Conservation (phyloP, 1,139 yeast genomes). For the Diutina siamensis region DNA sequence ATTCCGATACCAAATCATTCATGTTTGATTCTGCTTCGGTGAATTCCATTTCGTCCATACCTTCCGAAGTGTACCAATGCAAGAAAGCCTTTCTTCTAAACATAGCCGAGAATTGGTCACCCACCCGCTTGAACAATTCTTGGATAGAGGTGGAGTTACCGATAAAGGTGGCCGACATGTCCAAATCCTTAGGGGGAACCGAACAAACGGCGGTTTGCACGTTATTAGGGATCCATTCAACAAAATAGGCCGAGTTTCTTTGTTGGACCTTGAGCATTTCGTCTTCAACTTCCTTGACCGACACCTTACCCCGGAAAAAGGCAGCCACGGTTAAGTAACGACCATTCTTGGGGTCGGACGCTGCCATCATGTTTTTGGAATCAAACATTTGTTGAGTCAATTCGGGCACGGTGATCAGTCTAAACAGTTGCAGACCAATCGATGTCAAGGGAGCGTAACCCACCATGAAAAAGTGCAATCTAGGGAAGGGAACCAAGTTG, state of each 20-base stretch:
- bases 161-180: slow-evolving; percentile 84
- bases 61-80: slow-evolving; percentile 92
- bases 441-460: slow-evolving; percentile 89
- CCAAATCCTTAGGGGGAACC: slow-evolving; percentile 76
- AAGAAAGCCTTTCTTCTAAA: slow-evolving; percentile 89
- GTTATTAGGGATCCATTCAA: slow-evolving; percentile 95
- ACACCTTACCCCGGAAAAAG: slow-evolving; percentile 85
- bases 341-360: slow-evolving; percentile 83
- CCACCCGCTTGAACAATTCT: slow-evolving; percentile 81
- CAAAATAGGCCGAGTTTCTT: slow-evolving; percentile 71
- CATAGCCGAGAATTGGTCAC: slow-evolving; percentile 86
- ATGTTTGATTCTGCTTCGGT: slow-evolving; percentile 74
- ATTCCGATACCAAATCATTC: slow-evolving; percentile 80
- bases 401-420: slow-evolving; percentile 80
- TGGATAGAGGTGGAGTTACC: slow-evolving; percentile 91
- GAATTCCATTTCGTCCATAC: slow-evolving; percentile 92
- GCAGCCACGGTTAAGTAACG: slow-evolving; percentile 92
- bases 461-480: slow-evolving; percentile 90
- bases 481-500: slow-evolving; percentile 87
- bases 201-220: slow-evolving; percentile 91
- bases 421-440: slow-evolving; percentile 66
- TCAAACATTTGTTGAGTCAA: slow-evolving; percentile 90
- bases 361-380: slow-evolving; percentile 91
- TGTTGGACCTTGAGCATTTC: slow-evolving; percentile 82
- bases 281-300: slow-evolving; percentile 87